These are phyloP conservation scores for Chrysanthemum makinoi DNA, from an alignment of 129 eudicot genomes.

Conservation along the genomic window DNA sequence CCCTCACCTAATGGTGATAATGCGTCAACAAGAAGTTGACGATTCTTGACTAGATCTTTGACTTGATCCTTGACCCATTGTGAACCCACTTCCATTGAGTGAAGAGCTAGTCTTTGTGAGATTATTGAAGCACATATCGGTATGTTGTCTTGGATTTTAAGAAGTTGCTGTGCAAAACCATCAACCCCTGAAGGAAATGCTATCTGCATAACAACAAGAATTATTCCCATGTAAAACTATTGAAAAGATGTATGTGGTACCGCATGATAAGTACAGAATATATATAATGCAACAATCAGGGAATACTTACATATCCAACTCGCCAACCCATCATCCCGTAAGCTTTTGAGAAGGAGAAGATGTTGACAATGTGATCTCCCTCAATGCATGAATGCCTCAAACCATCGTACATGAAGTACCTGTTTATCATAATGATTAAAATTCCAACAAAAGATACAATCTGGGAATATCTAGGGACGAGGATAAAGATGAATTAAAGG, in stretches of 20 bases:
- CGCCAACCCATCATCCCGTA: constrained; percentile 99
- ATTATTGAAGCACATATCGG: constrained; percentile 96
- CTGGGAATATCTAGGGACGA: neutral
- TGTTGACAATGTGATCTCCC: constrained; percentile 81
- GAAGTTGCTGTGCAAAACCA: constrained; percentile 67
- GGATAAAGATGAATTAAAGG: neutral
- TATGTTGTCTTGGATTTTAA: constrained; percentile 96
- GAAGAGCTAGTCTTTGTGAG: constrained; percentile 76
- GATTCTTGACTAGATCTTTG: constrained; percentile 66
- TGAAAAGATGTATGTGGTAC: neutral
- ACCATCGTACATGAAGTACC: constrained; percentile 99
- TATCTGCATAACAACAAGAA: constrained; percentile 50
- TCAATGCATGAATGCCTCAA: constrained; percentile 88
- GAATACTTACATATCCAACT: constrained; percentile 91
- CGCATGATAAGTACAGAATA: neutral
- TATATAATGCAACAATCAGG: constrained; percentile 13
- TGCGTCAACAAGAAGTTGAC: constrained; percentile 62
- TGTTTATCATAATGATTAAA: constrained; percentile 25
- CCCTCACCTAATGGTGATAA: constrained; percentile 73
- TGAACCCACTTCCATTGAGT: constrained; percentile 74
- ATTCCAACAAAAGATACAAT: neutral
- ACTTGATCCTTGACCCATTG: constrained; percentile 86
- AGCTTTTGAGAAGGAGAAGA: constrained; percentile 98
- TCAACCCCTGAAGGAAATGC: constrained; percentile 90
- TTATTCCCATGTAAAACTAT: neutral